These are phyloP conservation scores for Psilocybe sp. DNA, from an alignment of 768 basidiomycete genomes.

Conservation along the genomic window DNA sequence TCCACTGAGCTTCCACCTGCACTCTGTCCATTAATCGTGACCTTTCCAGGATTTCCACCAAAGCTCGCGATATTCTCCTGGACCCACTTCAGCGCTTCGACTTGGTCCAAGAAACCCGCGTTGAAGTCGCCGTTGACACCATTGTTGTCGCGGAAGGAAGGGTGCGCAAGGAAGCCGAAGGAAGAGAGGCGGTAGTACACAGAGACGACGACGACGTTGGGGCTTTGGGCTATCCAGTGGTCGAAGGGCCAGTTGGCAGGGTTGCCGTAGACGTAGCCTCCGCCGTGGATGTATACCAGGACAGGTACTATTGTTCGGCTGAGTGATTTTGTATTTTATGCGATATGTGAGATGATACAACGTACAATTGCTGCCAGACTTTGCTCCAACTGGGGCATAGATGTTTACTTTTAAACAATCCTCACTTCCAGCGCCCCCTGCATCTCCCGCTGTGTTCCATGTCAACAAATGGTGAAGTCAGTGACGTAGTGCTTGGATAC, in stretches of 20 bases:
- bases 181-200: slow-evolving; percentile 64
- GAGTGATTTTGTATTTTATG: background rate
- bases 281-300: slow-evolving; percentile 48
- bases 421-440: slow-evolving; percentile 63
- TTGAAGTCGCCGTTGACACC: slow-evolving; percentile 45
- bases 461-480: background rate
- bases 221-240: slow-evolving; percentile 60
- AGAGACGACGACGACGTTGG: slow-evolving; percentile 61
- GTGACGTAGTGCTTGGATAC: background rate
- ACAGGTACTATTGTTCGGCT: slow-evolving; percentile 40
- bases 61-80: slow-evolving; percentile 58
- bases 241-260: slow-evolving; percentile 67
- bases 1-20: slow-evolving; percentile 56
- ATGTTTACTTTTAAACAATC: slow-evolving; percentile 70
- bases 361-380: slow-evolving; percentile 45
- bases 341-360: slow-evolving; percentile 1
- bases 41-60: slow-evolving; percentile 57
- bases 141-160: slow-evolving; percentile 43
- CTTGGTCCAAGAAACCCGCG: slow-evolving; percentile 57
- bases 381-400: slow-evolving; percentile 51
- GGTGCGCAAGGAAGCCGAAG: slow-evolving; percentile 58
- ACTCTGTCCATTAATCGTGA: slow-evolving; percentile 62
- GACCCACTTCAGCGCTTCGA: slow-evolving; percentile 62
- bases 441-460: slow-evolving; percentile 41
- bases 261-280: slow-evolving; percentile 57